Evolutionary conservation across 83 land plant species (phyloP), one percentile per base, ranked within the genome.

Genomic region (Picea mariana): DNA sequence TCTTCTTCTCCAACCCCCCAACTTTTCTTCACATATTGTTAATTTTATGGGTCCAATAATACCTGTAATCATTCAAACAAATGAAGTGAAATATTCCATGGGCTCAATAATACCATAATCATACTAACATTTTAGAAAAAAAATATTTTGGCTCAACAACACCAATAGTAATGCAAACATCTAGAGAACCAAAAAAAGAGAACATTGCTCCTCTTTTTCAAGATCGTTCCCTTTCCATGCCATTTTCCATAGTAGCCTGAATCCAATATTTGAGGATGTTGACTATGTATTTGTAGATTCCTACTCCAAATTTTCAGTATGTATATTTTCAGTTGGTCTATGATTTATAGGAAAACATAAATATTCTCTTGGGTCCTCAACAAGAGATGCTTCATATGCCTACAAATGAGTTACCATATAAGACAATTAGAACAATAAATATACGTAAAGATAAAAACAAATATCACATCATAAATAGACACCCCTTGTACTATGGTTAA

Each of bases 161-260:
- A 47, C 58, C 38, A 24, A 24, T 77, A 59, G 26, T 59, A 31
- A 21, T 42, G 13, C 26, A 44, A 73, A 52, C 58, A 52, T 11
- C 58, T 52, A 0, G 3, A 52, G 58, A 52, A 38, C 60, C 9
- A 69, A 69, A 62, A 38, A 42, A n/a, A 15, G 75, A 40, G 78
- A n/a, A 96, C 99, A 98, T 93, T 98, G 99, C 80, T 98, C 99
- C 82, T 98, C 87, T 86, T 96, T 98, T 64, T 97, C 99, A 81
- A 98, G 96, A 72, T 98, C 99, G 75, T 90, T 94, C 34, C 99
- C 99, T 85, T 94, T 97, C 99, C 99, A 97, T 27, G 97, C 99
- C 99, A 97, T 97, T 80, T 94, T 97, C 76, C 91, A 97, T 80
- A 97, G 85, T 52, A 97, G 94, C 85, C 91, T 92, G 78, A 87